Evolutionary conservation across 2,329 filamentous ascomycete genomes (phyloP), one percentile per base, ranked within the genome.

Genomic region (Cladophialophora yegresii): DNA sequence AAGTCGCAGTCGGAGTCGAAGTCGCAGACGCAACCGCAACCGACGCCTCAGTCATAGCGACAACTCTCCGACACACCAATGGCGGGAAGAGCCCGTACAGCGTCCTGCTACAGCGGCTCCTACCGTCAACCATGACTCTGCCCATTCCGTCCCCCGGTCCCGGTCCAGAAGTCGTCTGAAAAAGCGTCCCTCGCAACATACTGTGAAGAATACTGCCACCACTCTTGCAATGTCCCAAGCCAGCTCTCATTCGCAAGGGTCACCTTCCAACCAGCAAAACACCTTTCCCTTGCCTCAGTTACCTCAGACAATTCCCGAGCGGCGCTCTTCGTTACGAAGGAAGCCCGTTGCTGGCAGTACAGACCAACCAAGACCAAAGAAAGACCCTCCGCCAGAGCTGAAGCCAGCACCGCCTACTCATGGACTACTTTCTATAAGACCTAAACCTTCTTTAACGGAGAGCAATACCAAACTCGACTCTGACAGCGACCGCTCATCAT

Each of bases 151-250:
- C 4, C 45, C n/a, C 43, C 64, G 20, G 33, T 47, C 61, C n/a
- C 60, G 60, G 26, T 64, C 64, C 9, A 61, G 64, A 51, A 64
- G 58, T 56, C 64, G 64, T 53, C 54, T 64, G 36, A 61, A 53
- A 20, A 64, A 62, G 51, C 61, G 40, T 20, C 58, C 58, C 20
- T 62, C 64, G 8, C 26, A 57, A 30, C 43, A 26, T 16, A 33
- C 40, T 12, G 30, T 63, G 55, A 66, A 60, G 50, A 59, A 13
- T 7, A 56, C 63, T 16, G 33, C 55, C 40, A 60, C 58, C 30
- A 30, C 56, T 13, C 28, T 59, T 20, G 55, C 40, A 4, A 66
- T 66, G 60, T 51, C 55, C 16, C 50, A 54, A 33, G 23, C 55
- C 8, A 22, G n/a, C 55, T 53, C 49, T 3, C 9, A 62, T 23